A percentile compares a stretch with the other conserved stretches of the same genome.
Evolutionary conservation across 2,329 filamentous ascomycete genomes (phyloP).

Genomic region (Curvularia hawaiiensis): DNA sequence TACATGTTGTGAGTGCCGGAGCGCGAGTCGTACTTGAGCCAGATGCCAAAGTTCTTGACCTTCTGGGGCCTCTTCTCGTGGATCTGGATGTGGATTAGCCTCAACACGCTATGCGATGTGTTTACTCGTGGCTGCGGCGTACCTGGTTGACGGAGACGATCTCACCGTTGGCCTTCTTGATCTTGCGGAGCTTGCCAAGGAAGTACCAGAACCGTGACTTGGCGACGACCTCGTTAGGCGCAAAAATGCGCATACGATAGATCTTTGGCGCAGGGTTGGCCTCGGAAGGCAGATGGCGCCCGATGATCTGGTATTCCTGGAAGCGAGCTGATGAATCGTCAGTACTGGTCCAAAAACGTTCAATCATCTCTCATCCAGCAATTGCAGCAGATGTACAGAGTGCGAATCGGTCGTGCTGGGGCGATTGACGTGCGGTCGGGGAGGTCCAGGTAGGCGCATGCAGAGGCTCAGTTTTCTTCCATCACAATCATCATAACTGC

Average conservation of each 20-base stretch:
- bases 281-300: constrained; percentile 98
- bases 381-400: constrained; percentile 30
- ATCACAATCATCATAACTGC: neutral
- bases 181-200: constrained; percentile 97
- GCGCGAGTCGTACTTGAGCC: constrained; percentile 99
- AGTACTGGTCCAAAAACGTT: constrained; percentile 24
- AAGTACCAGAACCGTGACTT: constrained; percentile 99
- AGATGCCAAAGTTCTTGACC: constrained; percentile 99
- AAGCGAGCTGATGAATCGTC: constrained; percentile 79
- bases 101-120: neutral
- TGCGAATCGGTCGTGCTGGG: neutral
- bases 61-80: constrained; percentile 98
- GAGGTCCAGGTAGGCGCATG: constrained; percentile 4
- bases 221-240: constrained; percentile 95
- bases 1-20: constrained; percentile 99
- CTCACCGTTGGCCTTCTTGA: constrained; percentile 99
- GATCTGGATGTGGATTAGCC: constrained; percentile 65
- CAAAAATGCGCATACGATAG: constrained; percentile 99
- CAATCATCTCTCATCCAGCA: constrained; percentile 26
- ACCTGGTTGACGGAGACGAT: constrained; percentile 97
- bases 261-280: constrained; percentile 96
- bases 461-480: constrained; percentile 3
- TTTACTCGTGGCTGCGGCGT: constrained; percentile 51
- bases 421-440: neutral
- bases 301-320: constrained; percentile 99